These are phyloP conservation scores for Asterophora parasitica DNA, from an alignment of 768 basidiomycete species.

Conservation along the genomic window DNA sequence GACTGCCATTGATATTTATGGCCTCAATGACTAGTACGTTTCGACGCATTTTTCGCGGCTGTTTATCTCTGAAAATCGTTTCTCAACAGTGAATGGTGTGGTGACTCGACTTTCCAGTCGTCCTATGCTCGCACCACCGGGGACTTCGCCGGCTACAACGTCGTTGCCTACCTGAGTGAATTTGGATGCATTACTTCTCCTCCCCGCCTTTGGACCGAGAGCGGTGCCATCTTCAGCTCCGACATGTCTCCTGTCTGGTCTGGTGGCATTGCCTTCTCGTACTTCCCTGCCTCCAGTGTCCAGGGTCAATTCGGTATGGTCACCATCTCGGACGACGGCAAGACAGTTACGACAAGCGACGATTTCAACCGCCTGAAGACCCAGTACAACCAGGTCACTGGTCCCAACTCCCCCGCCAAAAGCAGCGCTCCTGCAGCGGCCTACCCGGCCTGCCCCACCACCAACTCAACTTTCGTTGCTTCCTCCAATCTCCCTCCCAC, in stretches of 20 bases:
- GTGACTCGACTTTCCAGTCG: slow-evolving; percentile 50
- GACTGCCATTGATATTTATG: slow-evolving; percentile 78
- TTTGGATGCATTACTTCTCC: slow-evolving; percentile 65
- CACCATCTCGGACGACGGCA: slow-evolving; percentile 61
- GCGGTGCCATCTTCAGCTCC: slow-evolving; percentile 62
- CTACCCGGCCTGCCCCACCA: slow-evolving; percentile 62
- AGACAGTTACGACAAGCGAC: slow-evolving; percentile 57
- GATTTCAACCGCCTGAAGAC: slow-evolving; percentile 66
- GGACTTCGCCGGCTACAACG: slow-evolving; percentile 60
- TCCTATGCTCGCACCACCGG: slow-evolving; percentile 53
- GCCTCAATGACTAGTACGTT: slow-evolving; percentile 81
- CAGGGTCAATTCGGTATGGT: slow-evolving; percentile 84
- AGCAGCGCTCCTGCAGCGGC: slow-evolving; percentile 36
- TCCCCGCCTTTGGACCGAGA: slow-evolving; percentile 79
- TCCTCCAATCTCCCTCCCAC: slow-evolving; percentile 75
- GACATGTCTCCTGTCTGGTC: slow-evolving; percentile 80
- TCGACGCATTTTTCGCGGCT: slow-evolving; percentile 1
- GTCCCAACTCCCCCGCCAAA: slow-evolving; percentile 56
- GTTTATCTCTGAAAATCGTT: slow-evolving; percentile 1
- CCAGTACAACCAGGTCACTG: slow-evolving; percentile 53
- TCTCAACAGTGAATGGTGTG: slow-evolving; percentile 73
- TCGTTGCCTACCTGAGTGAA: slow-evolving; percentile 88
- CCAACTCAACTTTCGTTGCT: slow-evolving; percentile 57
- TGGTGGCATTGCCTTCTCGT: slow-evolving; percentile 85
- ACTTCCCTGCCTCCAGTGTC: slow-evolving; percentile 77